Conservation (phyloP, 352 stramenopile genomes). For the Globisporangium barbulae region DNA sequence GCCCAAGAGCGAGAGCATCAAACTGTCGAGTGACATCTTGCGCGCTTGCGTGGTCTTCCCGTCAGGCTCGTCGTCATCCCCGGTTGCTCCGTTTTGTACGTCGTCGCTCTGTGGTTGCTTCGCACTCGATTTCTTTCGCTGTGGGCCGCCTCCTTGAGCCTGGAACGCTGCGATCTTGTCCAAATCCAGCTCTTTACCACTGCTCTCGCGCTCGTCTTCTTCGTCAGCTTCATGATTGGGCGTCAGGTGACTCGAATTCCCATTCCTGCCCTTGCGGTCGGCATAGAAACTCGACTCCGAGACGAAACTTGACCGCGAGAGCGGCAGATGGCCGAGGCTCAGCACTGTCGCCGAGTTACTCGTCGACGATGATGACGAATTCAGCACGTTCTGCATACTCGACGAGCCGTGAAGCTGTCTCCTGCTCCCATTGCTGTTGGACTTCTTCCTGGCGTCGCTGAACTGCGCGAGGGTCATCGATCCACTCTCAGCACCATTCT, state of each 20-base stretch:
- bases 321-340: slow-evolving; percentile 5
- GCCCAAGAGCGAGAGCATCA: slow-evolving; percentile 26
- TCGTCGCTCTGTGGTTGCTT: neutral
- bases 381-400: slow-evolving; percentile 2
- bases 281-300: slow-evolving; percentile 12
- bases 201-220: slow-evolving; percentile 14
- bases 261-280: slow-evolving; percentile 1
- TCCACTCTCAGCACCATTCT: slow-evolving; percentile 15
- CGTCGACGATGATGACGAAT: neutral
- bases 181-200: slow-evolving; percentile 1
- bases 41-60: slow-evolving; percentile 20
- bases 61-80: neutral
- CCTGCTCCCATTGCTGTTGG: slow-evolving; percentile 18
- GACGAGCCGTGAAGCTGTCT: slow-evolving; percentile 17
- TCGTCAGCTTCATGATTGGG: slow-evolving; percentile 15
- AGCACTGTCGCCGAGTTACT: slow-evolving; percentile 13
- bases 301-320: slow-evolving; percentile 16
- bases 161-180: slow-evolving; percentile 1
- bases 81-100: slow-evolving; percentile 11
- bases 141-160: neutral
- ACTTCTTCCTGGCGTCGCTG: slow-evolving; percentile 26
- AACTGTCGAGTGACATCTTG: slow-evolving; percentile 44
- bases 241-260: neutral
- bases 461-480: slow-evolving; percentile 37
- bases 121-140: neutral